These are phyloP conservation scores for Neurospora sublineolata DNA, from an alignment of 495 filamentous ascomycete genomes.

Conservation along the genomic window DNA sequence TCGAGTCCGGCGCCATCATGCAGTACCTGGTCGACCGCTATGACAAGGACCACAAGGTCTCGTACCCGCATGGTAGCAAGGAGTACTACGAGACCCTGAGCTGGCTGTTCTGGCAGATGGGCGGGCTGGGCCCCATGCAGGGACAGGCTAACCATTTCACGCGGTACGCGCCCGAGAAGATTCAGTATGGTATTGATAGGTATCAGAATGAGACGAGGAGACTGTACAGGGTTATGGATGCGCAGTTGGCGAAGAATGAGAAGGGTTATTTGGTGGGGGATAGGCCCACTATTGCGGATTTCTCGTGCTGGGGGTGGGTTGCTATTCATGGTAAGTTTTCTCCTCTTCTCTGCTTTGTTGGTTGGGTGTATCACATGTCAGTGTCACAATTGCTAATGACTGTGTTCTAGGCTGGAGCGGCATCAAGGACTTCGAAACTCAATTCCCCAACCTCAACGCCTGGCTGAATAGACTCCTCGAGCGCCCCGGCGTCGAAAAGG, in stretches of 20 bases:
- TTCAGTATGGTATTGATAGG: slow-evolving; percentile 73
- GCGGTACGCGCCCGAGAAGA: slow-evolving; percentile 74
- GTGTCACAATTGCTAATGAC: neutral
- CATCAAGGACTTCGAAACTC: slow-evolving; percentile 52
- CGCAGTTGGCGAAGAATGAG: slow-evolving; percentile 50
- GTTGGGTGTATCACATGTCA: neutral
- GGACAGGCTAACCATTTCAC: slow-evolving; percentile 83
- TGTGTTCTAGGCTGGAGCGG: slow-evolving; percentile 51
- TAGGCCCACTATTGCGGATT: slow-evolving; percentile 72
- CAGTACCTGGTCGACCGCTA: slow-evolving; percentile 76
- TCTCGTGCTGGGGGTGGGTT: slow-evolving; percentile 72
- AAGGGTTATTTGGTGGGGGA: slow-evolving; percentile 70
- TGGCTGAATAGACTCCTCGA: slow-evolving; percentile 55
- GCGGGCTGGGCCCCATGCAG: slow-evolving; percentile 86
- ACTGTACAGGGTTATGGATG: slow-evolving; percentile 69
- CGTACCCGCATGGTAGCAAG: slow-evolving; percentile 59
- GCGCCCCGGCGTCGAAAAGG: slow-evolving; percentile 63
- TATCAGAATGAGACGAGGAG: slow-evolving; percentile 74
- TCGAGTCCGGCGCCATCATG: slow-evolving; percentile 78
- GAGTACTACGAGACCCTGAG: slow-evolving; percentile 71
- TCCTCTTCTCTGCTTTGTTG: neutral
- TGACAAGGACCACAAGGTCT: slow-evolving; percentile 71
- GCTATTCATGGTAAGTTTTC: slow-evolving; percentile 26
- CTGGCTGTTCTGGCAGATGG: slow-evolving; percentile 55
- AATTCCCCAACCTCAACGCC: slow-evolving; percentile 55